Conservation (phyloP, 2,329 filamentous ascomycete genomes). For the Beauveria sp. region DNA sequence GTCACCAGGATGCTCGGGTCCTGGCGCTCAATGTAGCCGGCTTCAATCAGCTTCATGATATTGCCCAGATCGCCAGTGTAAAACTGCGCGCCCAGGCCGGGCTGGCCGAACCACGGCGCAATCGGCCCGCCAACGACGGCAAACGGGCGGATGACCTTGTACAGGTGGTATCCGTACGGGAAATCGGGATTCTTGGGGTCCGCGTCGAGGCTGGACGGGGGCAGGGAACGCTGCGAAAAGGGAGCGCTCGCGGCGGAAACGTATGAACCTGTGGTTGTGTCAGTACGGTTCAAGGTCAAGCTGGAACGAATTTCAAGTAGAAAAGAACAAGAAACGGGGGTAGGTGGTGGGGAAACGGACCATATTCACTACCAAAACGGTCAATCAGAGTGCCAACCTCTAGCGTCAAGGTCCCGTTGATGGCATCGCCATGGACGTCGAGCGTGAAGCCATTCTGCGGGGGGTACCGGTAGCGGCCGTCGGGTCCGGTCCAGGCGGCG, state of each 20-base stretch:
- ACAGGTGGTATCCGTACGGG: constrained; percentile 42
- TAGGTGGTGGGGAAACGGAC: constrained; percentile 16
- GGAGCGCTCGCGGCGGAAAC: constrained; percentile 36
- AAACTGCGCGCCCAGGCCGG: constrained; percentile 33
- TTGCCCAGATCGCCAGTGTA: constrained; percentile 22
- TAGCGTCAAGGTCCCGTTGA: constrained; percentile 34
- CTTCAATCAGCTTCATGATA: constrained; percentile 24
- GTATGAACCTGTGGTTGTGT: constrained; percentile 21
- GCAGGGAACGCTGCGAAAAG: constrained; percentile 38
- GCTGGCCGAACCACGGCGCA: constrained; percentile 42
- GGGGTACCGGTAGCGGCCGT: constrained; percentile 29
- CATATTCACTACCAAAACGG: constrained; percentile 39
- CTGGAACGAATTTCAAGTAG: neutral
- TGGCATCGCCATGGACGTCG: constrained; percentile 25
- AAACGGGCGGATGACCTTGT: constrained; percentile 33
- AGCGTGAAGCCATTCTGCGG: constrained; percentile 33
- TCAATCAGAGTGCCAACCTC: constrained; percentile 35
- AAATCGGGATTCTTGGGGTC: constrained; percentile 22
- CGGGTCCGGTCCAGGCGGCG: constrained; percentile 22
- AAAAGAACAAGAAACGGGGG: neutral
- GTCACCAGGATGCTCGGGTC: constrained; percentile 14
- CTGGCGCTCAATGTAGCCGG: constrained; percentile 24
- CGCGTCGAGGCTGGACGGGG: constrained; percentile 36
- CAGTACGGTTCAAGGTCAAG: neutral
- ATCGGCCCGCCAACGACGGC: constrained; percentile 36